Evolutionary conservation across 2,329 filamentous ascomycete species (phyloP).

Genomic region (Lecanoromycetidae sp.): DNA sequence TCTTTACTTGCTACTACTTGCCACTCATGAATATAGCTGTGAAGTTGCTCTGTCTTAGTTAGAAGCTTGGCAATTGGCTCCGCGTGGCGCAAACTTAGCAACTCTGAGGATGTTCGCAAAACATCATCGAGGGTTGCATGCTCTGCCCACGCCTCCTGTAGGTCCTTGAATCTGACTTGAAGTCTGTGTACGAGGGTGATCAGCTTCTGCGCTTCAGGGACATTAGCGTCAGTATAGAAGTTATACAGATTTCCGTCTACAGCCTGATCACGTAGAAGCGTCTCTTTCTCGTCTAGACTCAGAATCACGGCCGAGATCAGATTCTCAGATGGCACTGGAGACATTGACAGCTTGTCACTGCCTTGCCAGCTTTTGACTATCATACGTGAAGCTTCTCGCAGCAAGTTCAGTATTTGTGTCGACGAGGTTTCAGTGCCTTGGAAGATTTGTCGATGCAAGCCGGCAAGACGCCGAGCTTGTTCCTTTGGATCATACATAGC

Average conservation of each 20-base stretch:
- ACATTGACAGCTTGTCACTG: not conserved
- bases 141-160: conserved; percentile 53
- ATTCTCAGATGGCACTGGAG: conserved; percentile 25
- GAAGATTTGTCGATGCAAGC: conserved; percentile 41
- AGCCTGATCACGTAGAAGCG: conserved; percentile 31
- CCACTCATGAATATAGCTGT: conserved; percentile 83
- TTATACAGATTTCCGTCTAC: conserved; percentile 50
- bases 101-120: conserved; percentile 57
- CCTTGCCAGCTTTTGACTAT: conserved; percentile 7
- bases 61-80: conserved; percentile 81
- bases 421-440: not conserved
- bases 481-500: conserved; percentile 33
- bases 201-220: conserved; percentile 62
- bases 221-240: conserved; percentile 77
- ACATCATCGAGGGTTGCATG: conserved; percentile 76
- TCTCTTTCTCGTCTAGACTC: conserved; percentile 49
- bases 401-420: conserved; percentile 3
- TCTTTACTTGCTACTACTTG: conserved; percentile 79
- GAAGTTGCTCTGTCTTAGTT: conserved; percentile 75
- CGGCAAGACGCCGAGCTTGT: conserved; percentile 49
- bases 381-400: conserved; percentile 5
- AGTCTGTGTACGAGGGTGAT: conserved; percentile 57
- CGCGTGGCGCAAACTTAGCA: conserved; percentile 62
- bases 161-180: conserved; percentile 57
- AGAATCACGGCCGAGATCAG: conserved; percentile 57